phyloP scores from a whole-genome alignment of 225 moss, liverwort and hornwort species.

The Ulota crispa region DNA sequence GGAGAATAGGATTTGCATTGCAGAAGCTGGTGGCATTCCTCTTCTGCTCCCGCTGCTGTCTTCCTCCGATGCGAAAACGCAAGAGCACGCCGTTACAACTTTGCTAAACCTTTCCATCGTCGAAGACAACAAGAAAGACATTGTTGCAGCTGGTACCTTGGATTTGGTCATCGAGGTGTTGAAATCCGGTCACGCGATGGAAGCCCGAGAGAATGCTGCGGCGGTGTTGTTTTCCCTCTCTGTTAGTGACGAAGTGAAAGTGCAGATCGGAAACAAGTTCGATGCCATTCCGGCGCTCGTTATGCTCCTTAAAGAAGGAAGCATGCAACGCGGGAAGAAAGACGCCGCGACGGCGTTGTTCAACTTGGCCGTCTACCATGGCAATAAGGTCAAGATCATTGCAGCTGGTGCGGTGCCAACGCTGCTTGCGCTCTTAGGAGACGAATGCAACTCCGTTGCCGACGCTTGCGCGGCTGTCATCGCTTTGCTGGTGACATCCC shows the following conservation, averaged over 20 bases:
- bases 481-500: conserved; percentile 40
- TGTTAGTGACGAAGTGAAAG: conserved; percentile 63
- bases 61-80: conserved; percentile 57
- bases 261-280: conserved; percentile 56
- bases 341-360: conserved; percentile 83
- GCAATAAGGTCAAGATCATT: conserved; percentile 63
- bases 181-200: conserved; percentile 59
- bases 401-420: conserved; percentile 55
- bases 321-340: conserved; percentile 57
- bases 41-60: conserved; percentile 60
- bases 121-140: conserved; percentile 54
- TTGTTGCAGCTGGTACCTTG: conserved; percentile 55
- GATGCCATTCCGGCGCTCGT: conserved; percentile 65
- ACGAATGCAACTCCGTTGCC: conserved; percentile 33
- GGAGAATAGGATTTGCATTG: conserved; percentile 63
- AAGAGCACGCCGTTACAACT: conserved; percentile 74
- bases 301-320: conserved; percentile 57
- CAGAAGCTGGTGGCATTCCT: conserved; percentile 64
- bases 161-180: conserved; percentile 66
- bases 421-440: conserved; percentile 46
- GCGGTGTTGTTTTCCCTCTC: conserved; percentile 78
- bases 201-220: conserved; percentile 79
- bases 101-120: conserved; percentile 68
- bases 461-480: conserved; percentile 65
- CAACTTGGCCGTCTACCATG: conserved; percentile 67